These are phyloP conservation scores for Suillus ampliporus DNA, from an alignment of 768 basidiomycete species.

Conservation along the genomic window DNA sequence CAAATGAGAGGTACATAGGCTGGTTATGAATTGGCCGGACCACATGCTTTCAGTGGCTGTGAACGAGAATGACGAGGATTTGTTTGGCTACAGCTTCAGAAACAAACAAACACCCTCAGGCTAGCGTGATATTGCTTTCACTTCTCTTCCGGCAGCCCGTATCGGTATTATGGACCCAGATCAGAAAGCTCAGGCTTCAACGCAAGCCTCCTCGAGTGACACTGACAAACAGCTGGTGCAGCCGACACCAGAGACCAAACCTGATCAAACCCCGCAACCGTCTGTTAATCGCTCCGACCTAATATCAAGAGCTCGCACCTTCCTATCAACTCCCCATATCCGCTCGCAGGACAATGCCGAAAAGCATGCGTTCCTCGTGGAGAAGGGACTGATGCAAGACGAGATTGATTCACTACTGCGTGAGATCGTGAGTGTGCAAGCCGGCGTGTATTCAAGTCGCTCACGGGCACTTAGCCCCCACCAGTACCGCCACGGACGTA, in stretches of 20 bases:
- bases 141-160: background rate
- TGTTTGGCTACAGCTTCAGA: constrained; percentile 2
- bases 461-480: constrained; percentile 44
- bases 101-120: background rate
- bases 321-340: constrained; percentile 71
- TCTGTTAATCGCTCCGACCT: constrained; percentile 47
- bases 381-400: constrained; percentile 67
- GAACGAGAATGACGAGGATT: too few relatives aligned
- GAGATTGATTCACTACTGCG: constrained; percentile 67
- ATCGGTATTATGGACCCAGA: background rate
- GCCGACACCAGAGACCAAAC: background rate
- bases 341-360: constrained; percentile 57
- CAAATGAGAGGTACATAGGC: too few relatives aligned
- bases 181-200: constrained; percentile 1
- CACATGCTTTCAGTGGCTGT: too few relatives aligned
- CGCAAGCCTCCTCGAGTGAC: background rate
- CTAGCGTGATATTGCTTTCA: background rate
- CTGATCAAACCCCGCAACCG: background rate
- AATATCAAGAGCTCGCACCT: constrained; percentile 60
- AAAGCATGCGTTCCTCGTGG: constrained; percentile 68
- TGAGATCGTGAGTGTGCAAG: constrained; percentile 52
- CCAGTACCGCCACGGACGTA: constrained; percentile 74
- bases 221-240: background rate
- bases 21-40: too few relatives aligned
- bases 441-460: background rate